Percentiles rank a stretch among this genome's conserved stretches.
Conservation (phyloP, 1,139 yeast genomes). For the Chernovozyma aurita region DNA sequence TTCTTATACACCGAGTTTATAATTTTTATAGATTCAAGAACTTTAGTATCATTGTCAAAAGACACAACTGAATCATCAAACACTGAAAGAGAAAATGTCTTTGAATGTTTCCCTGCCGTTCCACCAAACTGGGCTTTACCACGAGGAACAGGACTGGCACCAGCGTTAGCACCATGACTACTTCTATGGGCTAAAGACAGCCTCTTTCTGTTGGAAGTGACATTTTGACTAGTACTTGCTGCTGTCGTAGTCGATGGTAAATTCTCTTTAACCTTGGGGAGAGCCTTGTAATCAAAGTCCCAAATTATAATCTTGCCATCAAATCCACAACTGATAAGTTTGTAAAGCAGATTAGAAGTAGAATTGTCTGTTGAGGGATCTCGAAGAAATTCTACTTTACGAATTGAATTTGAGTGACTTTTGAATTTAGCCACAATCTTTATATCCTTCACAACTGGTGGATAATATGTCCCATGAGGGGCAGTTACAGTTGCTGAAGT, state of each 20-base stretch:
- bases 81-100: conserved; percentile 4
- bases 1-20: conserved; percentile 31
- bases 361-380: conserved; percentile 20
- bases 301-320: conserved; percentile 67
- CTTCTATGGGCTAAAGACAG: conserved; percentile 1
- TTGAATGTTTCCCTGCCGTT: neutral
- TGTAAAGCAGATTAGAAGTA: conserved; percentile 34
- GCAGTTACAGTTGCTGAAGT: neutral
- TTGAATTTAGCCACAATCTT: conserved; percentile 47
- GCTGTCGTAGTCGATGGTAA: conserved; percentile 1
- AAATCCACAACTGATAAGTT: conserved; percentile 63
- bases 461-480: conserved; percentile 15
- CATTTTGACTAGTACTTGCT: neutral
- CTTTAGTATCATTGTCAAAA: conserved; percentile 6
- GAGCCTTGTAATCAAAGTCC: conserved; percentile 67
- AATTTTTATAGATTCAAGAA: conserved; percentile 17
- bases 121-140: conserved; percentile 7
- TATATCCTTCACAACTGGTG: conserved; percentile 40
- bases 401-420: conserved; percentile 67
- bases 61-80: conserved; percentile 2
- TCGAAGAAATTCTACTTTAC: conserved; percentile 35
- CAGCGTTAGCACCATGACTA: conserved; percentile 6
- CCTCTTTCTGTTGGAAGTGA: neutral
- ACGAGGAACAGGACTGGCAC: conserved; percentile 11
- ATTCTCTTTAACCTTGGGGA: conserved; percentile 42